A percentile compares a stretch with the other conserved stretches of the same genome.
Conservation (phyloP, 768 basidiomycete genomes). For the Tremella yokohamensis region DNA sequence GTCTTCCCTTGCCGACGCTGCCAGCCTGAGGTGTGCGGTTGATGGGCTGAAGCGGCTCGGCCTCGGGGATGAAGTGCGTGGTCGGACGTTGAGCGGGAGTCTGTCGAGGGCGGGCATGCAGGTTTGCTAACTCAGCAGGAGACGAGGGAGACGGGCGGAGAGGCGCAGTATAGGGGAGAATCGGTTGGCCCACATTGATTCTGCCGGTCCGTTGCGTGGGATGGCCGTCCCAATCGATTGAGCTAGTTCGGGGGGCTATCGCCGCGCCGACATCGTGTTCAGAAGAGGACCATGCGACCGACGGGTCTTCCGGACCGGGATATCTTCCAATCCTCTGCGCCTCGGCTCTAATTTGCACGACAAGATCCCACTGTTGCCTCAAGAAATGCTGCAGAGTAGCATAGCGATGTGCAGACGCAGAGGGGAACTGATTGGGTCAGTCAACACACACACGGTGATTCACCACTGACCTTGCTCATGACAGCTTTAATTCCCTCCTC, state of each 20-base stretch:
- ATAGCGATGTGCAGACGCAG: slow-evolving; percentile 79
- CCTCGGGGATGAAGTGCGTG: slow-evolving; percentile 38
- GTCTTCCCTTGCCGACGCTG: slow-evolving; percentile 8
- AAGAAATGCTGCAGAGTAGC: slow-evolving; percentile 79
- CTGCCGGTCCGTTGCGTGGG: neutral
- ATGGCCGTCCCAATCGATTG: slow-evolving; percentile 12
- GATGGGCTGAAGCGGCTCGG: slow-evolving; percentile 21
- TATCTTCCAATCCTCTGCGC: slow-evolving; percentile 38
- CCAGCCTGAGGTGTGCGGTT: neutral
- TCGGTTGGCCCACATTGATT: neutral
- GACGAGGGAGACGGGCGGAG: slow-evolving; percentile 38
- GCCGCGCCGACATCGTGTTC: slow-evolving; percentile 13
- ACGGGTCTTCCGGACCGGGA: slow-evolving; percentile 29
- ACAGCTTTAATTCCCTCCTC: slow-evolving; percentile 50
- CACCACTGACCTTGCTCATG: slow-evolving; percentile 60
- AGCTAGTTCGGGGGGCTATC: slow-evolving; percentile 9
- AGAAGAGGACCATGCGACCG: slow-evolving; percentile 6
- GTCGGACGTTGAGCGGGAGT: slow-evolving; percentile 21
- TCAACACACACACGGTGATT: slow-evolving; percentile 49
- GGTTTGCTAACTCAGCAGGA: slow-evolving; percentile 32
- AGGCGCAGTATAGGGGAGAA: neutral
- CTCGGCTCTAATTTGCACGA: slow-evolving; percentile 51
- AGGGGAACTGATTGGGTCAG: slow-evolving; percentile 65
- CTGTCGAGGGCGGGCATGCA: slow-evolving; percentile 6
- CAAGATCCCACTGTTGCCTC: slow-evolving; percentile 70